Base-by-base conservation (phyloP, 2,329 filamentous ascomycete species). In the Clarireedia sp. region DNA sequence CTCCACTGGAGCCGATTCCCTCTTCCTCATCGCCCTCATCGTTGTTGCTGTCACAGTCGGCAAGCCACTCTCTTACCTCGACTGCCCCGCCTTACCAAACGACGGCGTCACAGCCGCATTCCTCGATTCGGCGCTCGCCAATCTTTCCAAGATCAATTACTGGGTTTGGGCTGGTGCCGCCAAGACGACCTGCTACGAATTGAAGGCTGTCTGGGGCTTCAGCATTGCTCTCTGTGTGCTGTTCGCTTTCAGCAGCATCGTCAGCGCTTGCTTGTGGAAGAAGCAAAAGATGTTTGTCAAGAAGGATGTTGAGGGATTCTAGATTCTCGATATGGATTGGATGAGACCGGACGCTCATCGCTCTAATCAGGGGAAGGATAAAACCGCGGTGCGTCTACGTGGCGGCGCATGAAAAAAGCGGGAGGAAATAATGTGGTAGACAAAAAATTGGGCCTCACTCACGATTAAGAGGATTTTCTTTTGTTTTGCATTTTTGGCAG, bases 141-240 rank as follows among this genome's bases (percentile, higher is more conserved):
- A 70, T 65, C 72, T 77, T 60, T 67, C 71, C 55, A 71, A 73
- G 57, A 63, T 70, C 36, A 72, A 71, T 59, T 77, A 75, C 65
- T 69, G 75, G 51, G 67, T 74, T 45, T 79, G 79, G 70, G 75
- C 77, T 21, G 75, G 75, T 54, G 73, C 75, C 3, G 77, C 76
- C 63, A 77, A 76, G 69, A 70, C 79, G 17, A 87, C 87, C 54
- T 96, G 91, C 74, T 83, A 85, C 66, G 84, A 94, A 75, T 83
- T 90, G 70, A 95, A 95, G 78, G 82, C 87, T 16, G 81, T 94
- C 62, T 96, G 90, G 91, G 90, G 90, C 1, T 72, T 96, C 58
- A 81, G 83, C 69, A 91, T 96, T 70, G 84, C 84, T 4, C 78
- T 95, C 49, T 90, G 84, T 69, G 79, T 87, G 44, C 73, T 89